A percentile compares a stretch with the other conserved stretches of the same genome.
These are phyloP conservation scores for Macadamia integrifolia DNA, from an alignment of 164 flowering plant genomes.

Conservation along the genomic window DNA sequence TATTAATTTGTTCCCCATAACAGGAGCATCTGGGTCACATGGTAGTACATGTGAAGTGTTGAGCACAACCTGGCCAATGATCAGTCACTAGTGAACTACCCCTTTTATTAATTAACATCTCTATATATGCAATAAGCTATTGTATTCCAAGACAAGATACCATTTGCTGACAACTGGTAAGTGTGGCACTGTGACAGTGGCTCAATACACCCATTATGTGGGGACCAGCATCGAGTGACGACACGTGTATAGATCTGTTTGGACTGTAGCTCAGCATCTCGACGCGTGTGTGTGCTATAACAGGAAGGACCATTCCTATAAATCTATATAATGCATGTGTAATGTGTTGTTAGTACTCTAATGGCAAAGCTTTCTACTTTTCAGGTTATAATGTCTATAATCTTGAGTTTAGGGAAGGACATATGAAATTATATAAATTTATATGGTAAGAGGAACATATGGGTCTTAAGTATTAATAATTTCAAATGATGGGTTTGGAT, in stretches of 20 bases:
- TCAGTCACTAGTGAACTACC: background rate
- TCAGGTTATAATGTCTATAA: background rate
- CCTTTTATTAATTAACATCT: background rate
- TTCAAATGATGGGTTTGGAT: too few relatives aligned
- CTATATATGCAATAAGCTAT: too few relatives aligned
- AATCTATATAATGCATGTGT: background rate
- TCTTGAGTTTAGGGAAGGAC: background rate
- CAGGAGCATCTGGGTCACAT: slow-evolving; percentile 40
- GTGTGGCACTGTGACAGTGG: background rate
- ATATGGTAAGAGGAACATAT: background rate
- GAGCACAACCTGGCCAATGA: slow-evolving; percentile 7
- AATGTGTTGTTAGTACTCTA: background rate
- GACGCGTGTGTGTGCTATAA: background rate
- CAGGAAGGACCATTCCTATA: slow-evolving; percentile 8
- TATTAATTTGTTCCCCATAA: slow-evolving; percentile 35
- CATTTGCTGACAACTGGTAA: background rate
- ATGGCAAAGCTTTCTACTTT: background rate
- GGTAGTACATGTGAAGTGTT: slow-evolving; percentile 23
- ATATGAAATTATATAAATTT: background rate
- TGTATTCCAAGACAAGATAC: slow-evolving; percentile 11
- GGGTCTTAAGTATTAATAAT: background rate
- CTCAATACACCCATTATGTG: slow-evolving; percentile 27
- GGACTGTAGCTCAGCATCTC: background rate
- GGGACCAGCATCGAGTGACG: slow-evolving; percentile 23
- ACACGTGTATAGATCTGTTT: slow-evolving; percentile 19